phyloP scores from a whole-genome alignment of 805 yeast genomes.

The Candida caryicola region DNA sequence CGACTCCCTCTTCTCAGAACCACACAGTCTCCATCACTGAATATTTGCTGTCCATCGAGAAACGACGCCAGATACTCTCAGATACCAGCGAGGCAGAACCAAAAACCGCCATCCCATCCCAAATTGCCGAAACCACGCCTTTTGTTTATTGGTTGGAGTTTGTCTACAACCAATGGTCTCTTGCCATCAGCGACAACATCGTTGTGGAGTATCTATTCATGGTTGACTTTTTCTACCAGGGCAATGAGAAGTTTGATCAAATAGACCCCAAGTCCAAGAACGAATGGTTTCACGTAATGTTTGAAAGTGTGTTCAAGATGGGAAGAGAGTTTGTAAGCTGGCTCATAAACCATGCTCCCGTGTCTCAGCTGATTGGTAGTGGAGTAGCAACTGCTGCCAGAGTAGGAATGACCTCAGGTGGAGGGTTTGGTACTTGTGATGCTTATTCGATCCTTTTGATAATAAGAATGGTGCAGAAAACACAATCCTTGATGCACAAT shows the following conservation, averaged over 20 bases:
- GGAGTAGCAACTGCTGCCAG: constrained; percentile 17
- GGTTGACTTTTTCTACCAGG: constrained; percentile 62
- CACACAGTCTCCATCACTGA: constrained; percentile 40
- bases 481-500: constrained; percentile 65
- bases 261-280: constrained; percentile 6
- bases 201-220: constrained; percentile 74
- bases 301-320: constrained; percentile 35
- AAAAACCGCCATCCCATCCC: constrained; percentile 70
- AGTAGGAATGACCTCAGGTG: constrained; percentile 11
- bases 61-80: constrained; percentile 54
- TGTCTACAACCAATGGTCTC: constrained; percentile 67
- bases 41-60: constrained; percentile 51
- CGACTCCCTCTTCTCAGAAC: constrained; percentile 4
- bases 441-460: constrained; percentile 74
- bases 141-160: constrained; percentile 67
- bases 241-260: constrained; percentile 33
- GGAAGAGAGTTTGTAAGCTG: constrained; percentile 46
- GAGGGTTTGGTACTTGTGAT: constrained; percentile 50
- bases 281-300: constrained; percentile 39
- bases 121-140: constrained; percentile 77
- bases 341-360: constrained; percentile 43
- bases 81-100: constrained; percentile 39
- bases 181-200: constrained; percentile 73
- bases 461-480: constrained; percentile 65
- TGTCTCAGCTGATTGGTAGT: constrained; percentile 4